These are phyloP conservation scores for Picochlorum costavermella DNA, from an alignment of 139 green algal species.

Conservation along the genomic window DNA sequence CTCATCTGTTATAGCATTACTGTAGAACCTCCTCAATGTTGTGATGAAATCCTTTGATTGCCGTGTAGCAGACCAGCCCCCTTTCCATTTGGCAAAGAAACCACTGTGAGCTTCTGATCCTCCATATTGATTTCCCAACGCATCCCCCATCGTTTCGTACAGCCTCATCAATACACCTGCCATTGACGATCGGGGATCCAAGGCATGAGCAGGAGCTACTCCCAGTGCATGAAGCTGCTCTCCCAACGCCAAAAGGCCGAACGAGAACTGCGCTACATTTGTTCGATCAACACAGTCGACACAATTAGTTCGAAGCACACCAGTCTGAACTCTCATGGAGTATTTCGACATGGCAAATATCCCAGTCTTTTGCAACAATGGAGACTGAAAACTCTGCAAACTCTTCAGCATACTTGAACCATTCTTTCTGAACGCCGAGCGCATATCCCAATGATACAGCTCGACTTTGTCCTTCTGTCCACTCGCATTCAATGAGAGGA, in stretches of 20 bases:
- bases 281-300: constrained; percentile 97
- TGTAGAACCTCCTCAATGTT: constrained; percentile 73
- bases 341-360: constrained; percentile 15
- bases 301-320: constrained; percentile 89
- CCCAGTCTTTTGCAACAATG: constrained; percentile 18
- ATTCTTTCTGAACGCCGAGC: constrained; percentile 54
- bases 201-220: constrained; percentile 17
- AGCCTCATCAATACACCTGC: constrained; percentile 74
- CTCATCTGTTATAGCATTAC: constrained; percentile 75
- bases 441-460: constrained; percentile 69
- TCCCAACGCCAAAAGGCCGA: constrained; percentile 64
- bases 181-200: constrained; percentile 49
- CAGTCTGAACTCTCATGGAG: constrained; percentile 35
- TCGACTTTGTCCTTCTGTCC: constrained; percentile 16
- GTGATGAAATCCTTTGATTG: constrained; percentile 48
- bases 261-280: constrained; percentile 87
- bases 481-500: constrained; percentile 67
- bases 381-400: constrained; percentile 35
- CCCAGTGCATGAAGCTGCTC: constrained; percentile 66
- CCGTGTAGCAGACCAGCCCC: constrained; percentile 55
- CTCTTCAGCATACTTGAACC: constrained; percentile 52
- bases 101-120: constrained; percentile 82
- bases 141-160: constrained; percentile 87
- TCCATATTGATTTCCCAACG: constrained; percentile 80
- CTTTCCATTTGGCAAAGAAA: constrained; percentile 75